Evolutionary conservation across 257 asterid species (phyloP).

Genomic region (Cynanchum wilfordii): DNA sequence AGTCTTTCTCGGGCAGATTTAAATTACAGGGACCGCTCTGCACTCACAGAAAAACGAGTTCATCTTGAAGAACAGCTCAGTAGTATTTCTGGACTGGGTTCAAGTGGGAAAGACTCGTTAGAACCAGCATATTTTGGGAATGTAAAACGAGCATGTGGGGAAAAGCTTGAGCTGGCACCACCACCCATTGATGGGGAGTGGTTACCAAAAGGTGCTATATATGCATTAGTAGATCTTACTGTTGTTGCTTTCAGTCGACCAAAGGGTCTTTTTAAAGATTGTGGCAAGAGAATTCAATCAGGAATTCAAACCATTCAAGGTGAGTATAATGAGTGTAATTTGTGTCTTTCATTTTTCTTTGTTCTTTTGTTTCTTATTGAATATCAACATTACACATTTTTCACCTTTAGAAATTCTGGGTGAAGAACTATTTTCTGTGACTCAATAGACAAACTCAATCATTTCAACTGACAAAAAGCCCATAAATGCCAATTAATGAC

Average conservation of each 20-base stretch:
- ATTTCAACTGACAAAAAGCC: neutral
- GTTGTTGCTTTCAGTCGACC: constrained; percentile 88
- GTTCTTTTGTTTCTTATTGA: neutral
- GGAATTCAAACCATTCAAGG: constrained; percentile 79
- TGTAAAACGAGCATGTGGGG: constrained; percentile 67
- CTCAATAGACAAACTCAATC: neutral
- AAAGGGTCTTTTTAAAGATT: constrained; percentile 82
- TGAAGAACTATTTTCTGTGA: neutral
- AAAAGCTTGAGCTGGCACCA: constrained; percentile 82
- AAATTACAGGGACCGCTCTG: constrained; percentile 58
- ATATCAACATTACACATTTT: neutral
- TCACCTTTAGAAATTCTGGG: neutral
- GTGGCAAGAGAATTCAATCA: constrained; percentile 79
- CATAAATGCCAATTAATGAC: neutral
- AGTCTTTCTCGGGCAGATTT: constrained; percentile 60
- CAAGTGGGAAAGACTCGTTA: constrained; percentile 50
- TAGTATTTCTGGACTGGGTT: constrained; percentile 39
- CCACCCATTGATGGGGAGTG: constrained; percentile 99
- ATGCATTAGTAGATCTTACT: constrained; percentile 86
- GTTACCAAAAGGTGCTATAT: constrained; percentile 95
- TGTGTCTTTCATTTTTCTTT: constrained; percentile 8
- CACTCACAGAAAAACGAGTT: constrained; percentile 54
- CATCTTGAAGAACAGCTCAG: constrained; percentile 63
- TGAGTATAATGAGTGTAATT: constrained; percentile 28
- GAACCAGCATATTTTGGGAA: constrained; percentile 95